These are phyloP conservation scores for Crithidia bombi DNA, from an alignment of 208 protist genomes.

Conservation along the genomic window DNA sequence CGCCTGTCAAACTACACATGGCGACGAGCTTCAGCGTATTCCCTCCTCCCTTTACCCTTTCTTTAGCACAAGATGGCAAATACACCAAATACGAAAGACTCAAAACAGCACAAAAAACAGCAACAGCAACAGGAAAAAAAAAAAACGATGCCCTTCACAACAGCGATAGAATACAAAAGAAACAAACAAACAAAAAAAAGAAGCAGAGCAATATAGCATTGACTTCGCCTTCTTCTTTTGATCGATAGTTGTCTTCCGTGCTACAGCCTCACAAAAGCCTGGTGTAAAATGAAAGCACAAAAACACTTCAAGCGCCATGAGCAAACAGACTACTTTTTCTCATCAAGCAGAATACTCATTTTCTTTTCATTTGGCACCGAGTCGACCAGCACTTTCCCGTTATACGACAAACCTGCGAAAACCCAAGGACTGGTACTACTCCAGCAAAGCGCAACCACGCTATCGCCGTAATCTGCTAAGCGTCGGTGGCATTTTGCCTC, in stretches of 20 bases:
- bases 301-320: background rate
- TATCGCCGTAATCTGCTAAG: constrained; percentile 77
- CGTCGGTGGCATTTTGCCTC: constrained; percentile 53
- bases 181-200: constrained; percentile 1
- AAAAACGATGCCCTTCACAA: background rate
- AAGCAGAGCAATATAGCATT: background rate
- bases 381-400: constrained; percentile 85
- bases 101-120: constrained; percentile 14
- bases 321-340: constrained; percentile 37
- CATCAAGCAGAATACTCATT: constrained; percentile 81
- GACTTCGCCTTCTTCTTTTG: background rate
- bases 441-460: constrained; percentile 79
- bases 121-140: background rate
- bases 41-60: too few relatives aligned
- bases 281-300: background rate
- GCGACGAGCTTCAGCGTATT: too few relatives aligned
- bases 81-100: too few relatives aligned
- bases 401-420: constrained; percentile 86
- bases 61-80: too few relatives aligned
- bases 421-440: constrained; percentile 83
- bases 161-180: background rate
- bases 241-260: background rate
- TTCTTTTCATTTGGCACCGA: constrained; percentile 83
- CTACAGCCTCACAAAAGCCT: background rate
- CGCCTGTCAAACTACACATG: too few relatives aligned